A percentile compares a stretch with the other conserved stretches of the same genome.
phyloP scores from a whole-genome alignment of 768 basidiomycete species.

The Coprinopsis cinerea region DNA sequence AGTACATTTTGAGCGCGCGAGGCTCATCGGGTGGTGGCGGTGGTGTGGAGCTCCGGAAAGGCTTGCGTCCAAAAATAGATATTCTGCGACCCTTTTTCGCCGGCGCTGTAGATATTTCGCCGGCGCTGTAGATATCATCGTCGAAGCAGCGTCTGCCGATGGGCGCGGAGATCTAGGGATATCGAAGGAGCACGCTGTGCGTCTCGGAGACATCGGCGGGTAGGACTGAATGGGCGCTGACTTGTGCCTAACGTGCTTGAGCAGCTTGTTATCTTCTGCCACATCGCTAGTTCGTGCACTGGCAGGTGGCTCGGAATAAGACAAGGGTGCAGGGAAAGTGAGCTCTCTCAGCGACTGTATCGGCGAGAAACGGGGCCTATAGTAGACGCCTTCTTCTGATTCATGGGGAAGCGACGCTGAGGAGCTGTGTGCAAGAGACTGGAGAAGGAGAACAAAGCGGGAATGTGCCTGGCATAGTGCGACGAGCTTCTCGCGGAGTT shows the following conservation, averaged over 20 bases:
- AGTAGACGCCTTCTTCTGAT: constrained; percentile 32
- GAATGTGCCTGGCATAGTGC: constrained; percentile 60
- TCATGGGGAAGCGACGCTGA: constrained; percentile 40
- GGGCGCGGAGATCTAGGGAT: constrained; percentile 16
- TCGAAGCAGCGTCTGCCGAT: constrained; percentile 21
- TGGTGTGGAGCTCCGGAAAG: constrained; percentile 2
- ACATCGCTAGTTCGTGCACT: constrained; percentile 7
- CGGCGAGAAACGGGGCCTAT: constrained; percentile 19
- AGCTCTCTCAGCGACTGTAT: constrained; percentile 45
- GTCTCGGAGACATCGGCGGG: not conserved
- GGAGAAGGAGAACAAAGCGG: constrained; percentile 67
- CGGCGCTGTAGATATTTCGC: constrained; percentile 14
- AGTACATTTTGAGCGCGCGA: constrained; percentile 23
- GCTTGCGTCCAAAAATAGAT: constrained; percentile 21
- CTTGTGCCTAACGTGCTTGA: constrained; percentile 18
- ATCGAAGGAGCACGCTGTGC: constrained; percentile 4
- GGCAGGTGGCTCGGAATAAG: constrained; percentile 28
- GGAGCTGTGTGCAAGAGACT: constrained; percentile 66
- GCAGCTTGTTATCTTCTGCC: constrained; percentile 5
- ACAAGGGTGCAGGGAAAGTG: constrained; percentile 71
- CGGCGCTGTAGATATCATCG: constrained; percentile 15
- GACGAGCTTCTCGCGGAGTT: constrained; percentile 32
- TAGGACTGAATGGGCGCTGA: constrained; percentile 14
- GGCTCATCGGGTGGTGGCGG: constrained; percentile 30
- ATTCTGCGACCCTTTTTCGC: constrained; percentile 21